Base-by-base conservation (phyloP, 805 yeast species). In the Pachysolen tannophilus region DNA sequence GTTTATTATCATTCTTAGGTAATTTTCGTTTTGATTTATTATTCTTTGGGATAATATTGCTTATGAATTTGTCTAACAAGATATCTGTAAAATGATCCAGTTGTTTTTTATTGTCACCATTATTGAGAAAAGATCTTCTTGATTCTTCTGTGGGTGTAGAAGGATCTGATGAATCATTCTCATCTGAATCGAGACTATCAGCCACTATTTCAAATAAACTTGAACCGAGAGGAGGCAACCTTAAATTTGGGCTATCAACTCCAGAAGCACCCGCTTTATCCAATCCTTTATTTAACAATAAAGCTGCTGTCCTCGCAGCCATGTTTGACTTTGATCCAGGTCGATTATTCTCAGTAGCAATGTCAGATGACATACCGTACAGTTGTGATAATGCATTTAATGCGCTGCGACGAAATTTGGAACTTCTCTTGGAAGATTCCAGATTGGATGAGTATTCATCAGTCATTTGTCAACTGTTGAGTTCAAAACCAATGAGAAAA, bases 1-100 rank as follows among this genome's bases (percentile, higher is more conserved):
- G 78, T 25, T 61, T 57, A 14, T 57, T 55, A 42, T 72, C 77
- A 16, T 53, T 49, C 26, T 71, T 46, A 33, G 74, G 51, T 14
- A 46, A 49, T 26, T 64, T 60, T 20, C 75, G 49, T 5, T 57
- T 54, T 34, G 60, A 67, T 31, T 67, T 61, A 25, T 69, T 80
- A 18, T 62, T 65, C n/a, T 56, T 63, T 4, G 74, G 72, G 13
- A 75, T 52, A 2, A 76, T 60, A 40, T 66, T 66, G n/a, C 63
- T 54, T 10, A 78, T 48, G 33, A 78, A 46, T 43, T 64, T 66
- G 43, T 75, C 81, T 38, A 79, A 56, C 33, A 79, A 56, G 20
- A 64, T 57, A 48, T 79, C 87, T 37, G 74, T 58, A 47, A 79
- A 79, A 46, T 76, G 82, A 14, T 57, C 60, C n/a, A n/a, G n/a